phyloP scores from a whole-genome alignment of 495 filamentous ascomycete species.

The Penicillium waksmanii region DNA sequence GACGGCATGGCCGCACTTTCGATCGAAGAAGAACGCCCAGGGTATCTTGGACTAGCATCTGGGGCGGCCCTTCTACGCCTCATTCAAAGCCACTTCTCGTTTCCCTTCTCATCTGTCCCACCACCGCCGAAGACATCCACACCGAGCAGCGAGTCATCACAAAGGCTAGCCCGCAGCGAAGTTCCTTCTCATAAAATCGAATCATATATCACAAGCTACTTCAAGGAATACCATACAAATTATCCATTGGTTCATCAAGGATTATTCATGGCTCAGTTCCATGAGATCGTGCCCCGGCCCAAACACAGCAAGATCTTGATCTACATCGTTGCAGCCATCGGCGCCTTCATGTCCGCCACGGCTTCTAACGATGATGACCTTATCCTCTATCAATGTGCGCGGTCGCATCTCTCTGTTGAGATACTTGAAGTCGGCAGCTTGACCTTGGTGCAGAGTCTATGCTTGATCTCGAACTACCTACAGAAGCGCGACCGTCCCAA shows the following conservation, averaged over 20 bases:
- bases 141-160: background rate
- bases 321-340: conserved; percentile 10
- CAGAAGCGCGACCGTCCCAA: conserved; percentile 5
- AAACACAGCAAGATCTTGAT: conserved; percentile 10
- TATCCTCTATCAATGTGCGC: conserved; percentile 5
- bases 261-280: conserved; percentile 10
- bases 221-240: conserved; percentile 11
- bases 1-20: conserved; percentile 11
- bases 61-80: conserved; percentile 4
- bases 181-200: conserved; percentile 9
- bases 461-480: conserved; percentile 4
- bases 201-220: conserved; percentile 7
- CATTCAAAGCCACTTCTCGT: conserved; percentile 6
- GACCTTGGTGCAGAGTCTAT: conserved; percentile 2
- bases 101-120: background rate
- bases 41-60: conserved; percentile 9
- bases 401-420: conserved; percentile 10
- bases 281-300: conserved; percentile 9
- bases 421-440: conserved; percentile 13
- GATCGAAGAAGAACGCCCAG: conserved; percentile 11
- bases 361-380: conserved; percentile 9
- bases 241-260: conserved; percentile 11
- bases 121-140: background rate
- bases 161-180: background rate
- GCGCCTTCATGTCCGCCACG: conserved; percentile 12